These are phyloP conservation scores for Candida sonorensis DNA, from an alignment of 805 yeast species.

Conservation along the genomic window DNA sequence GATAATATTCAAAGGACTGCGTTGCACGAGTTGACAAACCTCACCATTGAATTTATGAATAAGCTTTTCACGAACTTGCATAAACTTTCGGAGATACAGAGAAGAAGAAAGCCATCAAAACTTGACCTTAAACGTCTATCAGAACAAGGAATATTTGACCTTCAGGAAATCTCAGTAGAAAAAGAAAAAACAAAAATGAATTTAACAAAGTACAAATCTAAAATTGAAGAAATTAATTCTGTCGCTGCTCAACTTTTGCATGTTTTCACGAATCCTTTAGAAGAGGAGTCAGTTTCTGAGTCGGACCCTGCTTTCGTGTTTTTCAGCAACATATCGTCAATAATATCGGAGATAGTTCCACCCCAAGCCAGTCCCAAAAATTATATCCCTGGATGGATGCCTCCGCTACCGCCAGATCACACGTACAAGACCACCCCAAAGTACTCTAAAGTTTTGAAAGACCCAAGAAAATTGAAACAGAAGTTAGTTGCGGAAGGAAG, in stretches of 20 bases:
- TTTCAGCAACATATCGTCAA: conserved; percentile 42
- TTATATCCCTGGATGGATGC: conserved; percentile 71
- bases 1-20: conserved; percentile 26
- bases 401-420: conserved; percentile 89
- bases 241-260: conserved; percentile 5
- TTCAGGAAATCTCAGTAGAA: conserved; percentile 35
- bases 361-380: conserved; percentile 32
- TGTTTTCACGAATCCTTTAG: conserved; percentile 13
- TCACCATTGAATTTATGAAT: conserved; percentile 30
- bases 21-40: conserved; percentile 30
- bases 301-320: conserved; percentile 47
- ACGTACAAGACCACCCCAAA: conserved; percentile 77
- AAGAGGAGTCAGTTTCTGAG: conserved; percentile 25
- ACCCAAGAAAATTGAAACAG: conserved; percentile 64
- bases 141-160: conserved; percentile 34
- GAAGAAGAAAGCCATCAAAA: conserved; percentile 49
- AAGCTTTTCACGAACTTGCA: conserved; percentile 37
- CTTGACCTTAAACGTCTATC: conserved; percentile 44
- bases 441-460: conserved; percentile 54
- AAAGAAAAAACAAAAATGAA: conserved; percentile 18
- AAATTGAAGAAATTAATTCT: conserved; percentile 5
- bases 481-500: conserved; percentile 75
- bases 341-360: conserved; percentile 48
- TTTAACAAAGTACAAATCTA: conserved; percentile 7
- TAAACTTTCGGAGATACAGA: conserved; percentile 48